phyloP scores from a whole-genome alignment of 2,329 filamentous ascomycete genomes.

The Fusarium citri region DNA sequence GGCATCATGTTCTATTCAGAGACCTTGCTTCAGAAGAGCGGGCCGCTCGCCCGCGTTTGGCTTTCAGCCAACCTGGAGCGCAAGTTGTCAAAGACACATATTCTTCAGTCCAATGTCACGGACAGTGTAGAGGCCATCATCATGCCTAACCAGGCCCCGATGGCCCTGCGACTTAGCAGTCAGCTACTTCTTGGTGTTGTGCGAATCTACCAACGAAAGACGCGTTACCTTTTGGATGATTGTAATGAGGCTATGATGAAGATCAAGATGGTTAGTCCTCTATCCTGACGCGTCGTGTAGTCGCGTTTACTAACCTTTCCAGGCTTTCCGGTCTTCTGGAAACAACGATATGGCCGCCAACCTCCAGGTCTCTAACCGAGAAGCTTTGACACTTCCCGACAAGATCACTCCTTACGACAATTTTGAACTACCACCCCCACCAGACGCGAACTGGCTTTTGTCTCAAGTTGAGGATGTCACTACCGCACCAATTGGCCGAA shows the following conservation, averaged over 20 bases:
- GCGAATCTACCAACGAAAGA: slow-evolving; percentile 96
- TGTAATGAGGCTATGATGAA: slow-evolving; percentile 98
- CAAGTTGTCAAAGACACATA: slow-evolving; percentile 97
- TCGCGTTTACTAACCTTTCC: slow-evolving; percentile 48
- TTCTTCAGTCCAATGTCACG: slow-evolving; percentile 92
- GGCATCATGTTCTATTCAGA: slow-evolving; percentile 95
- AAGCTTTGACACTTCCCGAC: slow-evolving; percentile 89
- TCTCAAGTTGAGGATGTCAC: slow-evolving; percentile 76
- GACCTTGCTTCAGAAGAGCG: slow-evolving; percentile 94
- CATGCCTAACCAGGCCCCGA: slow-evolving; percentile 89
- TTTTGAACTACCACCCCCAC: slow-evolving; percentile 80
- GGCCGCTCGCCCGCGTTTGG: slow-evolving; percentile 97
- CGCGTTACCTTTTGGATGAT: slow-evolving; percentile 94
- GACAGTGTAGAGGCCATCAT: slow-evolving; percentile 97
- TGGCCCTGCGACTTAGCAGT: slow-evolving; percentile 92
- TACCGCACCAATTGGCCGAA: slow-evolving; percentile 65
- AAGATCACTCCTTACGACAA: slow-evolving; percentile 92
- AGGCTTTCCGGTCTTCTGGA: slow-evolving; percentile 94
- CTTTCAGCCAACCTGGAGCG: slow-evolving; percentile 97
- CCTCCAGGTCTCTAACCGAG: slow-evolving; percentile 82
- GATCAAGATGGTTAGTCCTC: slow-evolving; percentile 87
- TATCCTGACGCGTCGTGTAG: background rate
- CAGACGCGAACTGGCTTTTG: slow-evolving; percentile 86
- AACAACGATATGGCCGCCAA: slow-evolving; percentile 95
- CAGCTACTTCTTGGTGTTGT: slow-evolving; percentile 96